Base-by-base conservation (phyloP, 2,329 filamentous ascomycete genomes). In the Colletotrichum sp. region DNA sequence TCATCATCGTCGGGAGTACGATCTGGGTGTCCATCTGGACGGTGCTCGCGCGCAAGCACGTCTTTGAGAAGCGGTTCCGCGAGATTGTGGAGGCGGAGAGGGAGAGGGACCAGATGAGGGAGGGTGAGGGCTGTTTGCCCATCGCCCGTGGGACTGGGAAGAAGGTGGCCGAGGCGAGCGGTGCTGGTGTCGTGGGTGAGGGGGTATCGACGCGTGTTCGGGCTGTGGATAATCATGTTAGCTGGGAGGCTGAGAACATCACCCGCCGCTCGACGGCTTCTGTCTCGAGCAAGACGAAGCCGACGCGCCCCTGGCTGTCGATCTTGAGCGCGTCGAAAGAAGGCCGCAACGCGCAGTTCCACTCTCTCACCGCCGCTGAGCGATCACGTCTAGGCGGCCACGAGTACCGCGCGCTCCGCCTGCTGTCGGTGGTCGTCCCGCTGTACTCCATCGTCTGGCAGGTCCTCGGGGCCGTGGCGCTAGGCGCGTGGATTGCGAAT, bases 21-120 rank as follows among this genome's bases (percentile, higher is more conserved):
- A 91, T 94, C n/a, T 91, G 92, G 80, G 91, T 95, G 3, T 93
- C 91, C 2, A 89, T 91, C 38, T 91, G 90, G 77, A 93, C 94
- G 4, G 89, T 95, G 5, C 83, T 89, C 62, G 88, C 92, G 9
- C 87, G 93, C 52, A 91, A 89, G 79, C 85, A 87, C 73, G 91
- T 90, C 13, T 95, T 95, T 78, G 90, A 94, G 81, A 87, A 85
- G 73, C 89, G 90, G 24, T 92, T 94, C 75, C 84, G 89, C 71
- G 83, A 87, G 58, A 87, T 93, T 71, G 88, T 89, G 3, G 81
- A 86, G 77, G 81, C 82, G 62, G 83, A 87, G 74, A 81, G 83
- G 34, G 83, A 84, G 68, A 81, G 79, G 76, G 72, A 79, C 64
- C 80, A 71, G 48, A 75, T 43, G 38, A 43, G 38, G 5, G 38